Evolutionary conservation across 2,329 filamentous ascomycete species (phyloP).

Genomic region (Fusarium beomiforme): DNA sequence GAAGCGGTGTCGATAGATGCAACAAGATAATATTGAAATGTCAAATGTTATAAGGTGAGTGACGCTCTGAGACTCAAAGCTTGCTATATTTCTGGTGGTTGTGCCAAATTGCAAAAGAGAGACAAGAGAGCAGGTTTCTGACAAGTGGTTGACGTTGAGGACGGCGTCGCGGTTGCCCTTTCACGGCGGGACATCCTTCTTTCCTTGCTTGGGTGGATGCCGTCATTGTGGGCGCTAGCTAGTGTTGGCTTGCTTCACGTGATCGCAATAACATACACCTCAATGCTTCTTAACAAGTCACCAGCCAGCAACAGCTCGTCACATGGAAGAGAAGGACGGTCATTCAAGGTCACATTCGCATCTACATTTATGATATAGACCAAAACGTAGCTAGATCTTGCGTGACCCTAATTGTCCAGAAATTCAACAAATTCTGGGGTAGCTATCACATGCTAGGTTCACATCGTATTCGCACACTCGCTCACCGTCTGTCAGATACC

Average conservation of each 20-base stretch:
- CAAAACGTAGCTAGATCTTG: not conserved
- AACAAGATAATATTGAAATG: not conserved
- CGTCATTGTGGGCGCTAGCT: constrained; percentile 44
- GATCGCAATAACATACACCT: constrained; percentile 24
- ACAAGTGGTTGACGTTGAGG: constrained; percentile 35
- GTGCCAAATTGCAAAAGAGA: constrained; percentile 4
- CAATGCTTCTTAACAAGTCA: constrained; percentile 17
- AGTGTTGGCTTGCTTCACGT: constrained; percentile 36
- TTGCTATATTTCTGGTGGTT: not conserved
- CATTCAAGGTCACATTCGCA: constrained; percentile 16
- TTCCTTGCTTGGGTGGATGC: constrained; percentile 42
- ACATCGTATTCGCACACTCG: constrained; percentile 16
- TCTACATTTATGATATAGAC: not conserved
- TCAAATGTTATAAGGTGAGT: not conserved
- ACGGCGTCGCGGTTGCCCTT: constrained; percentile 28
- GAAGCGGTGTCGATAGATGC: constrained; percentile 12
- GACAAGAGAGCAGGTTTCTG: constrained; percentile 15
- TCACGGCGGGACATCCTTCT: constrained; percentile 33
- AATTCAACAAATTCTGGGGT: not conserved
- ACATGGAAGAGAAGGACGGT: constrained; percentile 11
- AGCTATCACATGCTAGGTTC: constrained; percentile 15
- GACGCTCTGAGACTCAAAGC: not conserved
- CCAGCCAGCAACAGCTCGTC: constrained; percentile 4
- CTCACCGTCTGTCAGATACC: constrained; percentile 12
- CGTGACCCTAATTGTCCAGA: not conserved